phyloP scores from a whole-genome alignment of 768 basidiomycete genomes.

The Mycena kentingensis region DNA sequence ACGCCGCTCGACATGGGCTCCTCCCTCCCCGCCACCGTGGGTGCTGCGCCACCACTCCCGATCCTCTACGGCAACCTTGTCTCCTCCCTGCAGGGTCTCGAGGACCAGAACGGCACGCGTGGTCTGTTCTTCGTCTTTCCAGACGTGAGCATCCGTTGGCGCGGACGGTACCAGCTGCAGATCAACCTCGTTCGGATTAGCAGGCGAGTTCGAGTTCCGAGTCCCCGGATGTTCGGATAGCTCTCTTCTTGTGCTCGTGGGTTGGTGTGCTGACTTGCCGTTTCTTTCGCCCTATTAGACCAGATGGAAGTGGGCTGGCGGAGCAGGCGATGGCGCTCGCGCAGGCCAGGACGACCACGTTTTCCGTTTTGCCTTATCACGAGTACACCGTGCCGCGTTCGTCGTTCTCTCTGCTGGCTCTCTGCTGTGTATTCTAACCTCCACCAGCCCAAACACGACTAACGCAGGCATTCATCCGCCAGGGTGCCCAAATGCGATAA shows the following conservation, averaged over 20 bases:
- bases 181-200: slow-evolving; percentile 74
- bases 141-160: slow-evolving; percentile 82
- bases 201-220: slow-evolving; percentile 58
- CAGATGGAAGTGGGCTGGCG: slow-evolving; percentile 55
- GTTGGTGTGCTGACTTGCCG: slow-evolving; percentile 23
- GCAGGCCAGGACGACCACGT: slow-evolving; percentile 68
- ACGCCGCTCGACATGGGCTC: slow-evolving; percentile 66
- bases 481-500: slow-evolving; percentile 49
- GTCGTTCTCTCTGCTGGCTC: slow-evolving; percentile 34
- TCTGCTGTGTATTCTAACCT: slow-evolving; percentile 17
- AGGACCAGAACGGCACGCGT: slow-evolving; percentile 76
- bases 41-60: slow-evolving; percentile 52
- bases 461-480: slow-evolving; percentile 54
- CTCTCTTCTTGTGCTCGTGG: slow-evolving; percentile 8
- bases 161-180: slow-evolving; percentile 74
- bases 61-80: slow-evolving; percentile 86
- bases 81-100: slow-evolving; percentile 75
- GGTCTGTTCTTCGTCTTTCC: slow-evolving; percentile 91
- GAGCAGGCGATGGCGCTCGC: slow-evolving; percentile 70
- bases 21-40: slow-evolving; percentile 37
- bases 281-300: slow-evolving; percentile 31
- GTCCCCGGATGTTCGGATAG: slow-evolving; percentile 18
- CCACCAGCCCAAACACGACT: slow-evolving; percentile 47
- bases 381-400: slow-evolving; percentile 81
- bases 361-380: slow-evolving; percentile 74